phyloP scores from a whole-genome alignment of 2,329 filamentous ascomycete genomes.

The Fusarium torreyae region DNA sequence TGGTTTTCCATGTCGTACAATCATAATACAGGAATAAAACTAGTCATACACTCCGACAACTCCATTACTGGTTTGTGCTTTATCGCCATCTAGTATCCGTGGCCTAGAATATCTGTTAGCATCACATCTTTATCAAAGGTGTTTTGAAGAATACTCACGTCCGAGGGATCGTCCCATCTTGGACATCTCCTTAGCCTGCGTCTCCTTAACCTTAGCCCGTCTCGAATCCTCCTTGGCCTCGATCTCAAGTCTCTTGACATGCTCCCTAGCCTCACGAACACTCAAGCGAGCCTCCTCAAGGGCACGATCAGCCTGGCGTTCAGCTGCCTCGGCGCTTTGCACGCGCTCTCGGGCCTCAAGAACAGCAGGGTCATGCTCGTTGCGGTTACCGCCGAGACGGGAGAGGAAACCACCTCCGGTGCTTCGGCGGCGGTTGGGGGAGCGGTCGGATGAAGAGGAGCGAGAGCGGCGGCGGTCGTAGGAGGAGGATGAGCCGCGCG shows the following conservation, averaged over 20 bases:
- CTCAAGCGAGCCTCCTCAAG: conserved; percentile 70
- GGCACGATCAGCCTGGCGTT: conserved; percentile 76
- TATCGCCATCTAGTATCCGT: conserved; percentile 21
- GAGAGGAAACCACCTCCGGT: conserved; percentile 57
- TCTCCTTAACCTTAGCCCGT: conserved; percentile 77
- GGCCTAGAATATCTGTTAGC: conserved; percentile 19
- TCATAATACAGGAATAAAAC: conserved; percentile 14
- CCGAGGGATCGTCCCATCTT: conserved; percentile 80
- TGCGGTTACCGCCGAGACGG: conserved; percentile 60
- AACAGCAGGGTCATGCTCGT: conserved; percentile 73
- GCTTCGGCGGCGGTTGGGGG: conserved; percentile 27
- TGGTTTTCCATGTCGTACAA: conserved; percentile 29
- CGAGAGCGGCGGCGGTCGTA: conserved; percentile 21
- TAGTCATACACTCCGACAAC: conserved; percentile 2
- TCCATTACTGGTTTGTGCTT: fast-evolving
- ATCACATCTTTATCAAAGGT: not conserved
- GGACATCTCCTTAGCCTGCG: conserved; percentile 74
- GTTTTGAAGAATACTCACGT: conserved; percentile 63
- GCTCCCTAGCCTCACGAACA: conserved; percentile 74
- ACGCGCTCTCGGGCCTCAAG: conserved; percentile 73
- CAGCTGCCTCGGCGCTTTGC: conserved; percentile 73
- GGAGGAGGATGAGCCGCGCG: conserved; percentile 9
- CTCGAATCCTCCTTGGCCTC: conserved; percentile 77
- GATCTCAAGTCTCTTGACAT: conserved; percentile 73
- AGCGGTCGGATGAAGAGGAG: conserved; percentile 30